Conservation (phyloP, 352 stramenopile genomes). For the Saprolegnia parasitica region DNA sequence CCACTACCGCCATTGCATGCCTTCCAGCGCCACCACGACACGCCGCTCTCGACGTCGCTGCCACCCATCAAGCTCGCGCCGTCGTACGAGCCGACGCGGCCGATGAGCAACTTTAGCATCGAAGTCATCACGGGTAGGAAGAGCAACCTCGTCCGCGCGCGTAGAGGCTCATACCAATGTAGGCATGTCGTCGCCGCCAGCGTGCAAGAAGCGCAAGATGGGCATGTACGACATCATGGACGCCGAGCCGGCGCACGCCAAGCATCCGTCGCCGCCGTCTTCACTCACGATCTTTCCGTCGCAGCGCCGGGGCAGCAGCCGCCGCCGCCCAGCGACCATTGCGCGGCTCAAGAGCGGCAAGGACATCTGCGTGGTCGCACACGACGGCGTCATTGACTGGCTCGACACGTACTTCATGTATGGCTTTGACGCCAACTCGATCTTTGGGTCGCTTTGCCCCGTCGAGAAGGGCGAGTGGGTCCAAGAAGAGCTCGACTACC, state of each 20-base stretch:
- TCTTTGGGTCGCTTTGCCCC: conserved; percentile 20
- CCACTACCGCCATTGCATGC: conserved; percentile 3
- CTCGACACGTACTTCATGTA: conserved; percentile 25
- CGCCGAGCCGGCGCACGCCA: not conserved
- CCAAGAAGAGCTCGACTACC: conserved; percentile 11
- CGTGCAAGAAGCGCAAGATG: conserved; percentile 17
- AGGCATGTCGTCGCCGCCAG: not conserved
- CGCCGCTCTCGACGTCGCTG: not conserved
- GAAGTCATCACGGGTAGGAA: conserved; percentile 15
- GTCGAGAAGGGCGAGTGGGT: conserved; percentile 14
- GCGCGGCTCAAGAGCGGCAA: conserved; percentile 19
- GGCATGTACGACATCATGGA: conserved; percentile 21
- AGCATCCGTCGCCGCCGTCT: not conserved
- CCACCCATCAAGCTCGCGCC: conserved; percentile 6
- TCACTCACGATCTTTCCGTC: conserved; percentile 10
- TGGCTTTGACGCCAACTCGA: conserved; percentile 26
- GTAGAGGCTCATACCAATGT: not conserved
- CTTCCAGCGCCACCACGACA: not conserved
- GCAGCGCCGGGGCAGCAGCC: not conserved
- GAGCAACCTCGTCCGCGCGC: not conserved
- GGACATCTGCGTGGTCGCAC: conserved; percentile 24
- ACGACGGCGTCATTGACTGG: conserved; percentile 24
- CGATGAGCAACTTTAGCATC: conserved; percentile 13
- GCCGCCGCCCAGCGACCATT: conserved; percentile 17
- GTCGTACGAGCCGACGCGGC: conserved; percentile 6